A percentile compares a stretch with the other conserved stretches of the same genome.
Conservation (phyloP, 345 rosid species). For the Gossypium australe region DNA sequence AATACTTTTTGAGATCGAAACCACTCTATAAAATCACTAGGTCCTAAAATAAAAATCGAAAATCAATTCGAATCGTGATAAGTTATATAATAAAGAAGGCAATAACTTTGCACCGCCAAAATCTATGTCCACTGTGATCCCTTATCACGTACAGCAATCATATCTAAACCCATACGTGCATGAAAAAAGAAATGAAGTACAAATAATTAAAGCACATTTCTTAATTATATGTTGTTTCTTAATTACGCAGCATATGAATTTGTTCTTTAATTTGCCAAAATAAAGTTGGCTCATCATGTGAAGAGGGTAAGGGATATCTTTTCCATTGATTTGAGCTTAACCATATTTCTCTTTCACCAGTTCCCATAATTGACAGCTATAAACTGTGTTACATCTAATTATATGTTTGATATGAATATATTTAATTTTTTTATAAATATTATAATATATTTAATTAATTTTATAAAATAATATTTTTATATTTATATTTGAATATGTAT, state of each 20-base stretch:
- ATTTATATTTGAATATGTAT: not conserved
- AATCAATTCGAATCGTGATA: not conserved
- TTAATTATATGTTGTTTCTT: slow-evolving; percentile 2
- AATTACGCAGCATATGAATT: slow-evolving; percentile 2
- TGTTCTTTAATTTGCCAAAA: not conserved
- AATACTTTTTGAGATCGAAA: slow-evolving; percentile 44
- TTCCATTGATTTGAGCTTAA: too few species aligned
- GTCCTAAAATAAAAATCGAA: not conserved
- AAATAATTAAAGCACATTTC: not conserved
- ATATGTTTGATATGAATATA: too few species aligned
- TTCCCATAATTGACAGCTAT: too few species aligned
- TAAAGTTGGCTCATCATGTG: not conserved
- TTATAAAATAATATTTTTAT: too few species aligned
- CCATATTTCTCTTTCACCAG: too few species aligned
- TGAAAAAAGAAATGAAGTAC: slow-evolving; percentile 1
- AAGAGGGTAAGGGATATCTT: not conserved
- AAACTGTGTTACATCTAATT: too few species aligned
- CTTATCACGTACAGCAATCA: slow-evolving; percentile 5
- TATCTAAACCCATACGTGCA: slow-evolving; percentile 21
- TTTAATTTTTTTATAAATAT: too few species aligned
- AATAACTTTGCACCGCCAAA: slow-evolving; percentile 2
- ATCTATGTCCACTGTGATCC: slow-evolving; percentile 8
- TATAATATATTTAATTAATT: too few species aligned
- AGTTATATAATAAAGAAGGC: not conserved
- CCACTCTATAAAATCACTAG: slow-evolving; percentile 15